phyloP scores from a whole-genome alignment of 129 eudicot genomes.

The Lactuca sativa region DNA sequence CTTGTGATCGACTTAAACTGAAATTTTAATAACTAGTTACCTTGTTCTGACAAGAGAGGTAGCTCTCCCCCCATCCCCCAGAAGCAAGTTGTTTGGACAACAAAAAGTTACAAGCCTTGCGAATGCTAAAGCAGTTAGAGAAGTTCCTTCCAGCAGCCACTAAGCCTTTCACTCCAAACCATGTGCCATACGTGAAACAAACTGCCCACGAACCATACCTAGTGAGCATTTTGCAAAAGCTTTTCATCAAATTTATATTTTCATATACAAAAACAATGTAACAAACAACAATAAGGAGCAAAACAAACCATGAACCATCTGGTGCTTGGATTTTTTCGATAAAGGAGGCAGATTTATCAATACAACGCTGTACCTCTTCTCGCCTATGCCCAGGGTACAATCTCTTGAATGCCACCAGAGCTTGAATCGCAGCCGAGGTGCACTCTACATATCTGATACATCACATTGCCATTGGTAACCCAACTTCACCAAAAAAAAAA shows the following conservation, averaged over 20 bases:
- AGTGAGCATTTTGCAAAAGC: conserved; percentile 10
- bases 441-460: conserved; percentile 78
- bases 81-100: conserved; percentile 87
- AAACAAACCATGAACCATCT: conserved; percentile 92
- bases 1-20: neutral
- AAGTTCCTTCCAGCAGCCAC: conserved; percentile 79
- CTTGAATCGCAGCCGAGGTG: conserved; percentile 96
- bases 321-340: conserved; percentile 66
- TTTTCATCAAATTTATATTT: conserved; percentile 16
- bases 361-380: conserved; percentile 63
- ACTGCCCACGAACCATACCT: conserved; percentile 99
- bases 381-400: conserved; percentile 74
- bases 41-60: conserved; percentile 95
- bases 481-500: neutral
- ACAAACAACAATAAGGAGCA: neutral
- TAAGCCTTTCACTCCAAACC: conserved; percentile 93
- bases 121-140: conserved; percentile 57
- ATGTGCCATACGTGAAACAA: conserved; percentile 90
- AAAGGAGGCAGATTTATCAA: conserved; percentile 60
- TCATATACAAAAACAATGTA: conserved; percentile 7
- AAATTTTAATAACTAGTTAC: conserved; percentile 31
- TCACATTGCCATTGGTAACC: conserved; percentile 7
- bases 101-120: conserved; percentile 91
- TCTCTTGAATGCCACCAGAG: conserved; percentile 62
- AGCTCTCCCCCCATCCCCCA: conserved; percentile 99